Conservation (phyloP, 495 filamentous ascomycete species). For the Margaritispora aquatica region DNA sequence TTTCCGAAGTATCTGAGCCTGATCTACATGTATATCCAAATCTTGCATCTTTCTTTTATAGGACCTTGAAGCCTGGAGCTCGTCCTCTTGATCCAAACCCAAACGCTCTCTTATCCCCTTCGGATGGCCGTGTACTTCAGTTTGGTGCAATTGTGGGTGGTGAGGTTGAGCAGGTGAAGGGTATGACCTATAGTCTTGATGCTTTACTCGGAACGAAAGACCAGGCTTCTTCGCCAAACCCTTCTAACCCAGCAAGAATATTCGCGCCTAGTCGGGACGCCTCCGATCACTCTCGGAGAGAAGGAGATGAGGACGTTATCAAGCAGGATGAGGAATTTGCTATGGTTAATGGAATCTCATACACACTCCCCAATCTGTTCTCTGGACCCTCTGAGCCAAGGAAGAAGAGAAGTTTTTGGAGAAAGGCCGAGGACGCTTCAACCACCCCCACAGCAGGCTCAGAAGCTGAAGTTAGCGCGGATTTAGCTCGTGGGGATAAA, state of each 20-base stretch:
- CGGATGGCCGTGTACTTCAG: constrained; percentile 86
- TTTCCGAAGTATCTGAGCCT: constrained; percentile 78
- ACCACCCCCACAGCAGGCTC: constrained; percentile 58
- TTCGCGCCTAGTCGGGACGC: constrained; percentile 8
- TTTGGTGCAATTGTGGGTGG: constrained; percentile 87
- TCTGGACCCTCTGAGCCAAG: constrained; percentile 56
- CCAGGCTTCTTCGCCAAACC: constrained; percentile 25
- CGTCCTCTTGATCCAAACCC: constrained; percentile 81
- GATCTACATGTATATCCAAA: constrained; percentile 90
- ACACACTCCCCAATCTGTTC: constrained; percentile 84
- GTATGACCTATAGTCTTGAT: constrained; percentile 95
- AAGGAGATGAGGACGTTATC: constrained; percentile 57
- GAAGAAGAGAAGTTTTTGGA: constrained; percentile 3
- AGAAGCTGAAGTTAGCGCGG: constrained; percentile 75
- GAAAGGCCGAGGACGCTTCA: constrained; percentile 50
- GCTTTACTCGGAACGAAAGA: constrained; percentile 71
- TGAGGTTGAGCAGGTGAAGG: constrained; percentile 98
- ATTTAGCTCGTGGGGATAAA: constrained; percentile 66
- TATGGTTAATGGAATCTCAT: constrained; percentile 91
- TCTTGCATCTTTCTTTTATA: constrained; percentile 95
- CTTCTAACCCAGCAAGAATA: constrained; percentile 11
- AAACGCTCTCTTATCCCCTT: constrained; percentile 73
- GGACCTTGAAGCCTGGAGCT: constrained; percentile 79
- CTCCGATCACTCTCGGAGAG: constrained; percentile 3
- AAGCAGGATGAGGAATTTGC: constrained; percentile 86